phyloP scores from a whole-genome alignment of 1,284 basidiomycete genomes.

The Albatrellus sp. region DNA sequence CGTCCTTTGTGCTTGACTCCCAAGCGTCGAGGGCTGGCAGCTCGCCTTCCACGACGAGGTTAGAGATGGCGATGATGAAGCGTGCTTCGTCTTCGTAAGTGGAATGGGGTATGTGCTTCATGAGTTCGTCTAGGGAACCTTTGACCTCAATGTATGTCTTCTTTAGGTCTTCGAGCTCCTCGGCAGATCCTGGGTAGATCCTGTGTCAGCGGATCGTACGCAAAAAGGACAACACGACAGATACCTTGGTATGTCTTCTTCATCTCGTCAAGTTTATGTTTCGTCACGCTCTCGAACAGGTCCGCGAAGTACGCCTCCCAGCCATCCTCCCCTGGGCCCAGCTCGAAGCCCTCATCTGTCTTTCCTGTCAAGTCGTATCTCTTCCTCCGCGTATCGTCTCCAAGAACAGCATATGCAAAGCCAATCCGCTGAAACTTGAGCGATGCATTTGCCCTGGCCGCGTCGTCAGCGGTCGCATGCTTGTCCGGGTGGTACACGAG shows the following conservation, averaged over 20 bases:
- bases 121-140: constrained; percentile 69
- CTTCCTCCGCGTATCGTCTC: constrained; percentile 63
- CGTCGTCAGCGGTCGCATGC: constrained; percentile 51
- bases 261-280: constrained; percentile 78
- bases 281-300: constrained; percentile 78
- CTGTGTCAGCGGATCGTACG: neutral
- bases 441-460: constrained; percentile 49
- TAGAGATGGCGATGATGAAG: constrained; percentile 61
- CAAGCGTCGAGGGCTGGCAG: constrained; percentile 53
- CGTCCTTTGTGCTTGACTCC: constrained; percentile 62
- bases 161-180: constrained; percentile 73
- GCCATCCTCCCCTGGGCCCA: constrained; percentile 67
- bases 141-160: constrained; percentile 54
- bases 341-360: constrained; percentile 62
- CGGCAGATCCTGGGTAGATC: constrained; percentile 53
- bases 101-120: constrained; percentile 78
- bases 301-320: constrained; percentile 92
- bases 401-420: constrained; percentile 80
- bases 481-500: constrained; percentile 85
- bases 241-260: constrained; percentile 81
- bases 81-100: constrained; percentile 73
- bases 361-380: constrained; percentile 76
- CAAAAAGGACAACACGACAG: neutral
- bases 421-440: constrained; percentile 81
- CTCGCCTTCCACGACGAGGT: constrained; percentile 51